phyloP scores from a whole-genome alignment of 257 asterid species.

The Anisodus tanguticus region DNA sequence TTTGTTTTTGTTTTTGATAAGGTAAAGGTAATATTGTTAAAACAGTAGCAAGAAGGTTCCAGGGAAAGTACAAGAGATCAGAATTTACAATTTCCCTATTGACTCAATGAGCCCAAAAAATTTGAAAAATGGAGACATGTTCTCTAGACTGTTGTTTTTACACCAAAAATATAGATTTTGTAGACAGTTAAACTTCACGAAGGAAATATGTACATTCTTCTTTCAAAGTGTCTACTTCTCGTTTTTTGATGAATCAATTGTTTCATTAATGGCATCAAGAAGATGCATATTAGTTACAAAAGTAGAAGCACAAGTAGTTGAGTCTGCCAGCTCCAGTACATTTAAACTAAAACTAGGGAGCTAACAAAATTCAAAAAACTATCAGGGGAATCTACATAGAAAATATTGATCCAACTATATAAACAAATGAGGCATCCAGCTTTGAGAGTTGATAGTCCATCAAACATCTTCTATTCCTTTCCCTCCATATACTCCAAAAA shows the following conservation, averaged over 20 bases:
- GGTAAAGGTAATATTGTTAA: not conserved
- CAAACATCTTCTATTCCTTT: too few species aligned
- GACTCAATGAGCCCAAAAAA: not conserved
- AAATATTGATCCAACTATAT: too few species aligned
- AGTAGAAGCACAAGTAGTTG: not conserved
- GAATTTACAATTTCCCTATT: not conserved
- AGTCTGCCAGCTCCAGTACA: too few species aligned
- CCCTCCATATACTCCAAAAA: too few species aligned
- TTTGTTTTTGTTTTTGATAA: not conserved
- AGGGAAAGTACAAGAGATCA: not conserved
- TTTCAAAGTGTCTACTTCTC: not conserved
- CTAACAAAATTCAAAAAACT: too few species aligned
- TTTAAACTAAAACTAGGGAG: too few species aligned
- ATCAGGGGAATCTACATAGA: too few species aligned
- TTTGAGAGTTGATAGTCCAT: too few species aligned
- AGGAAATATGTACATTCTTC: constrained; percentile 5
- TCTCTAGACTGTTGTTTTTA: not conserved
- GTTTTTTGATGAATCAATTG: too few species aligned
- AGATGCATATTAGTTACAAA: not conserved
- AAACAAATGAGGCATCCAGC: too few species aligned
- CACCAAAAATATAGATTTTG: not conserved
- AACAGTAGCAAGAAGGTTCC: not conserved
- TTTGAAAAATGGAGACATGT: not conserved
- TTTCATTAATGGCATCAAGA: not conserved
- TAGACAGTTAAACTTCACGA: not conserved